A percentile compares a stretch with the other conserved stretches of the same genome.
phyloP scores from a whole-genome alignment of 2,329 filamentous ascomycete species.

The Herpotrichia juniperi region DNA sequence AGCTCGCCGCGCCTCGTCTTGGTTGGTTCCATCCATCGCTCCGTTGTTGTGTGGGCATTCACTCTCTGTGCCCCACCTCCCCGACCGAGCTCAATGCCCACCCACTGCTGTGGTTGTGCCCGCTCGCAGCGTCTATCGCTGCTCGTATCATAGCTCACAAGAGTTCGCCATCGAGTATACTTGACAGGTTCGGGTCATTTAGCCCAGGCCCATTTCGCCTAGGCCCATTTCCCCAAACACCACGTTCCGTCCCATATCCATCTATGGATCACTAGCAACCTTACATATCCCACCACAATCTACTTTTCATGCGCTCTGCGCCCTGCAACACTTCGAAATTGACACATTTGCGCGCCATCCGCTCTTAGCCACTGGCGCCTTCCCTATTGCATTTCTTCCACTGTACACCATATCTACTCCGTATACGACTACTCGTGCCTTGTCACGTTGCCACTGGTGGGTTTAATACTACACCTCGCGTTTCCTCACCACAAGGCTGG shows the following conservation, averaged over 20 bases:
- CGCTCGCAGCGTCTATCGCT: slow-evolving; percentile 21
- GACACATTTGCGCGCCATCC: slow-evolving; percentile 36
- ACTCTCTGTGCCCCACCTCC: slow-evolving; percentile 9
- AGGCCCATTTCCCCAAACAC: too few relatives aligned
- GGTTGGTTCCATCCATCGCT: slow-evolving; percentile 8
- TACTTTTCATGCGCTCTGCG: slow-evolving; percentile 46
- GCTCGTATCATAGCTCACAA: slow-evolving; percentile 28
- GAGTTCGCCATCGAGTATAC: slow-evolving; percentile 23
- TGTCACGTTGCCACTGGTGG: not conserved
- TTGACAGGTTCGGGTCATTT: slow-evolving; percentile 29
- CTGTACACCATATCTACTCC: slow-evolving; percentile 20
- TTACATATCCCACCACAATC: slow-evolving; percentile 18
- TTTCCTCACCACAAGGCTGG: not conserved
- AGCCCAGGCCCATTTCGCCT: slow-evolving; percentile 32
- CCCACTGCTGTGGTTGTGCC: slow-evolving; percentile 33
- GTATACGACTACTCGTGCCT: not conserved
- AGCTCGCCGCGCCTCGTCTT: slow-evolving; percentile 7
- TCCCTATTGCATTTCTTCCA: slow-evolving; percentile 36
- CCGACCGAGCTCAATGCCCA: slow-evolving; percentile 37
- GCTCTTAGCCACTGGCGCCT: slow-evolving; percentile 29
- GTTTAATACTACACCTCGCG: not conserved
- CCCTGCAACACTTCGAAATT: slow-evolving; percentile 47
- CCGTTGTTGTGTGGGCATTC: not conserved
- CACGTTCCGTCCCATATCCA: slow-evolving; percentile 22
- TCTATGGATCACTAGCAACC: slow-evolving; percentile 31